These are phyloP conservation scores for Meira nashicola DNA, from an alignment of 1,284 basidiomycete genomes.

Conservation along the genomic window DNA sequence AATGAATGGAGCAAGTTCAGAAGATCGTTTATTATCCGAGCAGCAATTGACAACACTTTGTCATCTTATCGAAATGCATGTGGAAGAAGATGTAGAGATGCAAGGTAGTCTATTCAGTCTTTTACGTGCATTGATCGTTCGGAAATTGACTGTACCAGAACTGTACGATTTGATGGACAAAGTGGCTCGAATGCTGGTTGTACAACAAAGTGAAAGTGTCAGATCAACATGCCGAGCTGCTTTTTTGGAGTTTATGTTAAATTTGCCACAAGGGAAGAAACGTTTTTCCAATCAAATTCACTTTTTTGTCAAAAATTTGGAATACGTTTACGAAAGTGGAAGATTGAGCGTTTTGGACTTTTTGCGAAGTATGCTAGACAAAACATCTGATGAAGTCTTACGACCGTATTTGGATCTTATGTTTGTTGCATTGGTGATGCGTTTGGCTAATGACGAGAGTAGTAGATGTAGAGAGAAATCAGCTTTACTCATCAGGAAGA, in stretches of 20 bases:
- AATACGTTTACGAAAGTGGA: constrained; percentile 85
- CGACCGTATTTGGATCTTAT: constrained; percentile 80
- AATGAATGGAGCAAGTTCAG: constrained; percentile 54
- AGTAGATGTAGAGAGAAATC: constrained; percentile 82
- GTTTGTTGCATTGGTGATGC: constrained; percentile 87
- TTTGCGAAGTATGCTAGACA: constrained; percentile 72
- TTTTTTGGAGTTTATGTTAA: constrained; percentile 88
- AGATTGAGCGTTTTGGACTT: constrained; percentile 88
- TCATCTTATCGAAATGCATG: constrained; percentile 77
- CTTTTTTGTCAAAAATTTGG: constrained; percentile 88
- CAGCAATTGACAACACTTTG: constrained; percentile 82
- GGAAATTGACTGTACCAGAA: constrained; percentile 89
- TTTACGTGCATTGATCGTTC: constrained; percentile 82
- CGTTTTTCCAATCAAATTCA: constrained; percentile 81
- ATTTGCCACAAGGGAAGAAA: constrained; percentile 94
- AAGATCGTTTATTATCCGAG: constrained; percentile 75
- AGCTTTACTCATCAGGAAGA: constrained; percentile 70
- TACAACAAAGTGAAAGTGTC: constrained; percentile 81
- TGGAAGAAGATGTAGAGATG: constrained; percentile 80
- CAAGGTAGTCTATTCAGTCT: constrained; percentile 83
- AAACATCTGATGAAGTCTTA: constrained; percentile 75
- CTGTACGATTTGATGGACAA: constrained; percentile 97
- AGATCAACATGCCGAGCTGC: constrained; percentile 85
- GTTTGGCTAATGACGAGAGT: constrained; percentile 87
- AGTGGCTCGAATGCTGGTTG: constrained; percentile 90